phyloP scores from a whole-genome alignment of 2,329 filamentous ascomycete species.

The Trichoderma hamatum region DNA sequence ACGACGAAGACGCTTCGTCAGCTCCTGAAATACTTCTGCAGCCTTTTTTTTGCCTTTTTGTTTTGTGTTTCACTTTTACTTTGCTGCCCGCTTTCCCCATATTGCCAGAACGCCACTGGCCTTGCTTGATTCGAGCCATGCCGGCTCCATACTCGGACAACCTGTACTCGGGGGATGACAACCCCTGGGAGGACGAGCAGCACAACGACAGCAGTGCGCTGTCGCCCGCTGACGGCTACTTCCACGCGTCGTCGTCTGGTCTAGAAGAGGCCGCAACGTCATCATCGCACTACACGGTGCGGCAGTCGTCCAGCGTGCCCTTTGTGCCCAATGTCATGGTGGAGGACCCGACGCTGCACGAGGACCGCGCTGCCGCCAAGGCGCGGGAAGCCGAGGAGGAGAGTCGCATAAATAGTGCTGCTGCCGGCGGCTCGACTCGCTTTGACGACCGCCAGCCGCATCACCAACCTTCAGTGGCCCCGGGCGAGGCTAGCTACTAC shows the following conservation, averaged over 20 bases:
- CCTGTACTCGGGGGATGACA: constrained; percentile 44
- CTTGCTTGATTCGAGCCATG: constrained; percentile 40
- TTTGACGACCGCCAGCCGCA: constrained; percentile 17
- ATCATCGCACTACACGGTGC: constrained; percentile 31
- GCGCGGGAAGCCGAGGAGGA: constrained; percentile 50
- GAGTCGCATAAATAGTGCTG: constrained; percentile 38
- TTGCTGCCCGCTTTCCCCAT: background rate
- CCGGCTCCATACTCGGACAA: constrained; percentile 52
- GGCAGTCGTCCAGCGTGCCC: constrained; percentile 44
- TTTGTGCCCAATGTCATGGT: constrained; percentile 53
- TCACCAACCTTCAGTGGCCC: constrained; percentile 4
- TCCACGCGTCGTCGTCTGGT: constrained; percentile 45
- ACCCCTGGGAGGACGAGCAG: constrained; percentile 43
- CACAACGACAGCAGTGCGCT: constrained; percentile 40
- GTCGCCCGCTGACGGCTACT: constrained; percentile 58
- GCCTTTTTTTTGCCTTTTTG: background rate
- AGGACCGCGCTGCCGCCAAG: constrained; percentile 44
- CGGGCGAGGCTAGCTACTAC: background rate
- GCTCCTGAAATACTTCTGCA: background rate
- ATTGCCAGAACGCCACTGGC: background rate
- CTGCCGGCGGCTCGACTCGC: constrained; percentile 27
- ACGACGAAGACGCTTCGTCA: constrained; percentile 12
- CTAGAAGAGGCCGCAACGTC: constrained; percentile 30
- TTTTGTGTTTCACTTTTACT: background rate
- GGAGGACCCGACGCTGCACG: constrained; percentile 50